These are phyloP conservation scores for Choricystis sp. DNA, from an alignment of 139 green algal species.

Conservation along the genomic window DNA sequence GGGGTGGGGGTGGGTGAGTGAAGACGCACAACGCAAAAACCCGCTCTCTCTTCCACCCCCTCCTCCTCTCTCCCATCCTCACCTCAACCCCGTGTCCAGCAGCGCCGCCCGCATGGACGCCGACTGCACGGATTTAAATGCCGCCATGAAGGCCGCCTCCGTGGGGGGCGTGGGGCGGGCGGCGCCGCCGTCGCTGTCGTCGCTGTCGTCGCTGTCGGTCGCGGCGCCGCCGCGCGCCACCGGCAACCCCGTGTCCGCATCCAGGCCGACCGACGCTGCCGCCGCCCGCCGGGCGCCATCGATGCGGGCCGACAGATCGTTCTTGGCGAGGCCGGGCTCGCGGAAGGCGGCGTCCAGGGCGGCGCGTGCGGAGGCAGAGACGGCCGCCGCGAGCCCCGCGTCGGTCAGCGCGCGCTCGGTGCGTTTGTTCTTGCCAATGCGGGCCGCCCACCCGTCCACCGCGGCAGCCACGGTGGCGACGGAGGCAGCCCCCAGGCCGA, in stretches of 20 bases:
- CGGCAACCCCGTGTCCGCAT: background rate
- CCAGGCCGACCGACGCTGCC: background rate
- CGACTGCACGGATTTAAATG: constrained; percentile 23
- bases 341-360: constrained; percentile 14
- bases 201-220: background rate
- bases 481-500: constrained; percentile 32
- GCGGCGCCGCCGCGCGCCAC: no score
- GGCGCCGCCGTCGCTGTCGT: background rate
- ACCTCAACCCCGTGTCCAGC: background rate
- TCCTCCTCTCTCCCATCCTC: constrained; percentile 1
- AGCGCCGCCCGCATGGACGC: constrained; percentile 34
- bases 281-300: background rate
- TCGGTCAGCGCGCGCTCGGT: constrained; percentile 24
- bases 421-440: constrained; percentile 59
- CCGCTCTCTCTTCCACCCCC: background rate
- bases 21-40: no score
- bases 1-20: no score
- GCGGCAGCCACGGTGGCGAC: constrained; percentile 43
- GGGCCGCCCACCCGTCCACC: constrained; percentile 48
- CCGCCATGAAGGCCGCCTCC: background rate
- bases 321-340: constrained; percentile 24
- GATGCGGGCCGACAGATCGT: constrained; percentile 12
- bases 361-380: constrained; percentile 21
- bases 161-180: background rate
- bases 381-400: constrained; percentile 30